phyloP scores from a whole-genome alignment of 1,284 basidiomycete genomes.

The Agaricales sp. region DNA sequence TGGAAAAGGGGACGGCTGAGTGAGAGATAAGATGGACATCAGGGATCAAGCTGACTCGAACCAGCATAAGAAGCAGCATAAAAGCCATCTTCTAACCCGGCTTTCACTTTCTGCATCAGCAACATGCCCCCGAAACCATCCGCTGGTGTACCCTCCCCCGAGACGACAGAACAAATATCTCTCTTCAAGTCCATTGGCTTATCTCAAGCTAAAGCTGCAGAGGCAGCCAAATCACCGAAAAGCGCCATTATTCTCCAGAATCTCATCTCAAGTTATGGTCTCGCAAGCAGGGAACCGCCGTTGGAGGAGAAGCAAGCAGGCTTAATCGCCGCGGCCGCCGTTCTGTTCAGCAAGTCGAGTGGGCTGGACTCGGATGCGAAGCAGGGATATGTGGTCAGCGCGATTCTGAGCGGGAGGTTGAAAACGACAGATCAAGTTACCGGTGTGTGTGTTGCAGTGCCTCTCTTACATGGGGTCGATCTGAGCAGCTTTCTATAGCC shows the following conservation, averaged over 20 bases:
- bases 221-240: conserved; percentile 77
- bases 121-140: conserved; percentile 13
- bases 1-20: too few relatives aligned
- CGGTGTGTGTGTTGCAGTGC: conserved; percentile 37
- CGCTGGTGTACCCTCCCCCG: not conserved
- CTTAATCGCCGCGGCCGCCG: conserved; percentile 62
- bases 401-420: conserved; percentile 64
- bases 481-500: conserved; percentile 31
- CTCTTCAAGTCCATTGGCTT: conserved; percentile 80
- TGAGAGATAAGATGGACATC: too few relatives aligned
- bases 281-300: conserved; percentile 28
- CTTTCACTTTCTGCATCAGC: conserved; percentile 20
- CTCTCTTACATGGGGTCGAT: conserved; percentile 3
- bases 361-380: conserved; percentile 37
- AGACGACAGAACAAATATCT: conserved; percentile 34
- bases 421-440: conserved; percentile 83
- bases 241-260: conserved; percentile 61
- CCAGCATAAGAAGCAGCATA: too few relatives aligned
- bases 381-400: conserved; percentile 57
- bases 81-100: too few relatives aligned
- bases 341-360: conserved; percentile 45
- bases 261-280: conserved; percentile 53
- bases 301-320: conserved; percentile 79
- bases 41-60: too few relatives aligned
- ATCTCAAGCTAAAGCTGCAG: conserved; percentile 69